Evolutionary conservation across 2,329 filamentous ascomycete species (phyloP), one percentile per base, ranked within the genome.

Genomic region (Monosporascus sp.): DNA sequence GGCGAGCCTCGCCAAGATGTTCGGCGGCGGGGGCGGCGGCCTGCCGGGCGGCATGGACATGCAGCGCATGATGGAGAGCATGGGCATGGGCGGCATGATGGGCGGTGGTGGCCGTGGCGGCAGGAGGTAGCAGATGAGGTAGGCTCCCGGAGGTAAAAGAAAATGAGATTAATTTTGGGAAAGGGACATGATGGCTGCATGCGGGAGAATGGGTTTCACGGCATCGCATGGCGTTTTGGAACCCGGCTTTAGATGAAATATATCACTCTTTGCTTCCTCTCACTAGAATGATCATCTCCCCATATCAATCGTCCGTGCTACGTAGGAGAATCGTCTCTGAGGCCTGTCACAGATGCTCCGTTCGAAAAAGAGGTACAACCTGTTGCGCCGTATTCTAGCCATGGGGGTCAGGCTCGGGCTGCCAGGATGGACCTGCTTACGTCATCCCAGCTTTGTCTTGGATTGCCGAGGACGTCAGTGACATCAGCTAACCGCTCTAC

Each of bases 1-100:
- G 81, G 84, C 84, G 34, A 86, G 86, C 53, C 81, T 97, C 74
- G 93, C 95, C 83, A 93, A 94, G 79, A 95, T 96, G 88, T 82
- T 97, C 61, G 88, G 87, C 4, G 85, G 85, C 19, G 86, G 85
- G 1, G 85, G 84, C 5, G 86, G 84, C 24, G 83, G 80, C 2
- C 85, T 92, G 78, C 86, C 87, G 58, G 85, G 86, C 27, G 81
- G 88, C 55, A 82, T 87, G 73, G 86, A 87, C 58, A 88, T 94
- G 84, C 84, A 87, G 68, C 86, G 88, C 61, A 90, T 94, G 88
- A 80, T 90, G 88, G 76, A 80, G 69, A 82, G 85, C 65, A 85
- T 86, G 82, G 81, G 81, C 24, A 83, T 86, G 80, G 80, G 81
- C 7, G 78, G 79, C 1, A 78, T 81, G 71, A 74, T 74, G 50